A percentile compares a stretch with the other conserved stretches of the same genome.
These are phyloP conservation scores for Heritiera littoralis DNA, from an alignment of 345 rosid genomes.

Conservation along the genomic window DNA sequence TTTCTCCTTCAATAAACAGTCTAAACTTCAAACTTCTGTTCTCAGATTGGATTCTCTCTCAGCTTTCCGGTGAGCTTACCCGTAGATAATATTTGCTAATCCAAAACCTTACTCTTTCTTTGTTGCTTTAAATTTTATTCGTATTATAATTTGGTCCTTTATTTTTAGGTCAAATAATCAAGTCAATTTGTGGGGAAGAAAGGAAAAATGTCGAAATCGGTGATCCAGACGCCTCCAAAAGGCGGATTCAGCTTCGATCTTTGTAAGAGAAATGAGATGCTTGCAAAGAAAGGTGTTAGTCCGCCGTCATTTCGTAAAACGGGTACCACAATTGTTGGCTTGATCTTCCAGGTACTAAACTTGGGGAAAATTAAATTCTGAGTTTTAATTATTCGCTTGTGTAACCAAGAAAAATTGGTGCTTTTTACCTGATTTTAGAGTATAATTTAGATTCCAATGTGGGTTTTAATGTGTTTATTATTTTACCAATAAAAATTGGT, in stretches of 20 bases:
- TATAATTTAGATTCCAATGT: not conserved
- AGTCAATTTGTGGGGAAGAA: not conserved
- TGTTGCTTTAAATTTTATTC: not conserved
- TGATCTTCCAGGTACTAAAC: conserved; percentile 66
- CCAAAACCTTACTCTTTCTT: not conserved
- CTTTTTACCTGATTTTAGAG: not conserved
- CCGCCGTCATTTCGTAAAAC: conserved; percentile 78
- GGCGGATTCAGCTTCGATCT: conserved; percentile 92
- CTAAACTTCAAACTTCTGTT: not conserved
- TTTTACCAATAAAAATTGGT: not conserved
- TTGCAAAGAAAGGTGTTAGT: conserved; percentile 57
- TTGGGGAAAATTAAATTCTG: not conserved
- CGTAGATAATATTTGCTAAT: not conserved
- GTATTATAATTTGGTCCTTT: not conserved
- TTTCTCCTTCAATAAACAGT: not conserved
- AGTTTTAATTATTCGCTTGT: not conserved
- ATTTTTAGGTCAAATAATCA: conserved; percentile 18
- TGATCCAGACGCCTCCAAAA: conserved; percentile 51
- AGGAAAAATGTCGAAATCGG: conserved; percentile 50
- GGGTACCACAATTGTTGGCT: conserved; percentile 93
- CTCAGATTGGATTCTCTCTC: not conserved
- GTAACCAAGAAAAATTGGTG: not conserved
- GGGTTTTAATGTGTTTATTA: not conserved
- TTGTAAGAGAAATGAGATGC: conserved; percentile 80
- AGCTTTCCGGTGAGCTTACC: not conserved